Percentiles rank a stretch among this genome's conserved stretches.
Evolutionary conservation across 2,329 filamentous ascomycete genomes (phyloP).

Genomic region (Fusarium graminum): DNA sequence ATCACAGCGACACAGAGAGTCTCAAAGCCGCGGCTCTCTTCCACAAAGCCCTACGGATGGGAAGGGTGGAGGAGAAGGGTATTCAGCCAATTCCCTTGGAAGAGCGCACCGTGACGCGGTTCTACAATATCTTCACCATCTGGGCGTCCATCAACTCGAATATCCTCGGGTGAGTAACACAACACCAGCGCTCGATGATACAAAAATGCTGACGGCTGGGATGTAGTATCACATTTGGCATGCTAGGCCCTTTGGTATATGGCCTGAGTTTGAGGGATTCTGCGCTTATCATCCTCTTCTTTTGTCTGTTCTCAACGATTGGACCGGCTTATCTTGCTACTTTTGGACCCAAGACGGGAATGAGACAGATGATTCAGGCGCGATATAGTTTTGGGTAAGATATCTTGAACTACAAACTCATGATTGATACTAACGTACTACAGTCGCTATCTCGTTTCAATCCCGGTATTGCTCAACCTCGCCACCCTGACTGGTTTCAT

Average conservation of each 20-base stretch:
- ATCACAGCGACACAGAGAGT: conserved; percentile 48
- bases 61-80: conserved; percentile 60
- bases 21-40: conserved; percentile 48
- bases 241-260: conserved; percentile 69
- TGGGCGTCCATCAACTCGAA: conserved; percentile 65
- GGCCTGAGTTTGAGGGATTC: conserved; percentile 68
- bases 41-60: conserved; percentile 53
- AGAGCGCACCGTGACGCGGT: conserved; percentile 57
- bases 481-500: conserved; percentile 74
- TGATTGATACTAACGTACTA: conserved; percentile 1
- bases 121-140: conserved; percentile 62
- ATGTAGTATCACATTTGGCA: conserved; percentile 70
- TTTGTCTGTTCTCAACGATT: conserved; percentile 66
- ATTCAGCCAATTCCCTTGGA: conserved; percentile 59
- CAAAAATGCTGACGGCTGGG: conserved; percentile 8
- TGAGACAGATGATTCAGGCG: conserved; percentile 75
- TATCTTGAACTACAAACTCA: background rate
- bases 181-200: background rate
- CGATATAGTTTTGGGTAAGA: conserved; percentile 71
- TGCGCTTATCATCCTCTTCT: conserved; percentile 72
- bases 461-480: conserved; percentile 73
- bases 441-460: conserved; percentile 67
- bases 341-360: conserved; percentile 71
- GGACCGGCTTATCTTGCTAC: conserved; percentile 70
- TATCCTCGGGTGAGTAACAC: conserved; percentile 58